Evolutionary conservation across 2,329 filamentous ascomycete species (phyloP).

Genomic region (Cryphonectria parasitica): DNA sequence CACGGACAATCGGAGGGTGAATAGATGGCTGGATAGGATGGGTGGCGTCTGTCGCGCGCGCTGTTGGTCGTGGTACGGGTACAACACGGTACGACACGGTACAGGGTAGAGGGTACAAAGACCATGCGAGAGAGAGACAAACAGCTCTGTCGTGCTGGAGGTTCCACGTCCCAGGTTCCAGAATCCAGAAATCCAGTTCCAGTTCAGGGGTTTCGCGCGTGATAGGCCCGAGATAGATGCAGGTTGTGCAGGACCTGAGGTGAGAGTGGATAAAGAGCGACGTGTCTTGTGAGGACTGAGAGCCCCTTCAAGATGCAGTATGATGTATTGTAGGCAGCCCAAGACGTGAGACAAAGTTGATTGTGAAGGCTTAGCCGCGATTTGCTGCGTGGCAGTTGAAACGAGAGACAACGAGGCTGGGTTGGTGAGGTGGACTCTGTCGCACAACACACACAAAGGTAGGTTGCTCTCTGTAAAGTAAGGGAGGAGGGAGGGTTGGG

Average conservation of each 20-base stretch:
- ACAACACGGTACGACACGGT: not conserved
- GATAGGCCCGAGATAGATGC: conserved; percentile 14
- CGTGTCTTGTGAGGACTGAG: conserved; percentile 22
- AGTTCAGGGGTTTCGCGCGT: conserved; percentile 16
- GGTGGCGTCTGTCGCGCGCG: conserved; percentile 21
- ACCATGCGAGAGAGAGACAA: conserved; percentile 1
- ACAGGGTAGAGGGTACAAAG: conserved; percentile 14
- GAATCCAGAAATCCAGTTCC: not conserved
- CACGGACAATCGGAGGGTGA: conserved; percentile 3
- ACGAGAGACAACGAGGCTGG: not conserved
- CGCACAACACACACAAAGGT: not conserved
- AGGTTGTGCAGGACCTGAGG: conserved; percentile 21
- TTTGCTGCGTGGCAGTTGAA: not conserved
- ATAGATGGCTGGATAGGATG: no score
- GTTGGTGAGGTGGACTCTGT: not conserved
- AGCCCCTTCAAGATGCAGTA: conserved; percentile 8
- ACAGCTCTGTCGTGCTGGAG: not conserved
- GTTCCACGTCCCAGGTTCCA: not conserved
- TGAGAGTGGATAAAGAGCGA: conserved; percentile 23
- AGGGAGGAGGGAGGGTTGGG: not conserved
- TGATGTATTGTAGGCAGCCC: conserved; percentile 11
- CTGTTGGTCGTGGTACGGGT: not conserved
- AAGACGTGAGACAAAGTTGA: not conserved
- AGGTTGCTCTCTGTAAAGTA: not conserved
- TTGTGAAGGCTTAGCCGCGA: conserved; percentile 11